Conservation (phyloP, 192 early-diverging fungal genomes). For the Backusella luteola region DNA sequence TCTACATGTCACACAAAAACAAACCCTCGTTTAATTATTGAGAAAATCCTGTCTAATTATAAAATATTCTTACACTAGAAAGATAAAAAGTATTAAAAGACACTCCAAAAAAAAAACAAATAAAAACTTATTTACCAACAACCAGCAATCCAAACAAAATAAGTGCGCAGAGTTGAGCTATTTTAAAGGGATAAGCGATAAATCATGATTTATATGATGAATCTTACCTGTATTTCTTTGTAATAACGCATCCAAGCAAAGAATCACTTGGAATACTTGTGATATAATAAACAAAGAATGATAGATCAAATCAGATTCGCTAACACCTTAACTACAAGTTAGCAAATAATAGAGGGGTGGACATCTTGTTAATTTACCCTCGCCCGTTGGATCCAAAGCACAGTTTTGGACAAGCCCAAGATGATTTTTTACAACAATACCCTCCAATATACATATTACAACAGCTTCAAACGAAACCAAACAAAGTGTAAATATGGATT, state of each 20-base stretch:
- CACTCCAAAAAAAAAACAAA: neutral
- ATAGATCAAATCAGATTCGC: slow-evolving; percentile 41
- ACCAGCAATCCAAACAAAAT: slow-evolving; percentile 35
- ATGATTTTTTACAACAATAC: slow-evolving; percentile 28
- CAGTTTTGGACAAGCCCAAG: slow-evolving; percentile 32
- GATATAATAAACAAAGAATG: slow-evolving; percentile 38
- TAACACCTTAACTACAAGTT: slow-evolving; percentile 27
- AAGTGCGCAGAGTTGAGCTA: slow-evolving; percentile 35
- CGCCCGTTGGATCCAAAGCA: slow-evolving; percentile 6
- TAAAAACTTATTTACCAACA: slow-evolving; percentile 27
- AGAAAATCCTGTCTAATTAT: neutral
- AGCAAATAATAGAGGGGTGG: neutral
- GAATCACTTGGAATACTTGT: slow-evolving; percentile 37
- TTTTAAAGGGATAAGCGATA: neutral
- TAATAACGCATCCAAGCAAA: slow-evolving; percentile 34
- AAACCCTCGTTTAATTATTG: neutral
- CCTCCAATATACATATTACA: slow-evolving; percentile 32
- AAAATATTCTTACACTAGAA: neutral
- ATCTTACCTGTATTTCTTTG: slow-evolving; percentile 37
- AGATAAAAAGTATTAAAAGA: neutral
- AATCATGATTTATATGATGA: neutral
- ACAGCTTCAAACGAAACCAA: slow-evolving; percentile 28
- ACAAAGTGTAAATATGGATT: slow-evolving; percentile 22
- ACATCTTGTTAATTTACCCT: slow-evolving; percentile 14
- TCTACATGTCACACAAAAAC: slow-evolving; percentile 7